Conservation (phyloP, 2,329 filamentous ascomycete species). For the Basipetospora chlamydospora region DNA sequence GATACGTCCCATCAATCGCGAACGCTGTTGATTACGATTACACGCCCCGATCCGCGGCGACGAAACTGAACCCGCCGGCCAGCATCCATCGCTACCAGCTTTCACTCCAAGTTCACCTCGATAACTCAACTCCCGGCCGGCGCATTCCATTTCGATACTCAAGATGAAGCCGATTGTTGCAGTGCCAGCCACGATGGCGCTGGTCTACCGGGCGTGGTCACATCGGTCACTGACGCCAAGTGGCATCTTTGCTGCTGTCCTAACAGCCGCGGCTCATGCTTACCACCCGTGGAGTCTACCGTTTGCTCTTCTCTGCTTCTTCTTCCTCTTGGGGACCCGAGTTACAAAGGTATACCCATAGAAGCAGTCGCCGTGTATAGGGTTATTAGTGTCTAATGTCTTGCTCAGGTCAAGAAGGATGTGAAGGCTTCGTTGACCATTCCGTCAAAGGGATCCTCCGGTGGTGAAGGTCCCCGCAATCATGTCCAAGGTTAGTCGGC, state of each 20-base stretch:
- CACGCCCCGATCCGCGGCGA: too few relatives aligned
- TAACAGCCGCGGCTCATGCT: conserved; percentile 69
- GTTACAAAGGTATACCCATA: conserved; percentile 86
- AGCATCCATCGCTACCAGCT: too few relatives aligned
- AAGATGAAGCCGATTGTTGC: conserved; percentile 45
- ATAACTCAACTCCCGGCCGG: background rate
- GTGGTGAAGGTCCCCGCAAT: conserved; percentile 70
- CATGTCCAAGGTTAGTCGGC: conserved; percentile 57
- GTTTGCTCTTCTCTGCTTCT: conserved; percentile 68
- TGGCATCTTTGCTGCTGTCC: conserved; percentile 56
- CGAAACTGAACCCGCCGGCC: too few relatives aligned
- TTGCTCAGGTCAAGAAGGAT: conserved; percentile 78
- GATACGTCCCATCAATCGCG: too few relatives aligned
- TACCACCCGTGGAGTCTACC: conserved; percentile 90
- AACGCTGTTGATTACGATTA: too few relatives aligned
- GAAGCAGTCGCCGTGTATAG: too few relatives aligned
- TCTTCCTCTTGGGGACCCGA: conserved; percentile 73
- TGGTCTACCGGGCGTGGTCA: conserved; percentile 53
- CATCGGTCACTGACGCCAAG: conserved; percentile 65
- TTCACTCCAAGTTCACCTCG: background rate
- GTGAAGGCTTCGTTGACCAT: conserved; percentile 73
- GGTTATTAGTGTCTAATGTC: too few relatives aligned
- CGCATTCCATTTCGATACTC: background rate
- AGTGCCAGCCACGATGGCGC: conserved; percentile 39
- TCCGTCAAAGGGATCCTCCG: conserved; percentile 54